Conservation (phyloP, 208 protist species). For the Vickermania spadyakhi region DNA sequence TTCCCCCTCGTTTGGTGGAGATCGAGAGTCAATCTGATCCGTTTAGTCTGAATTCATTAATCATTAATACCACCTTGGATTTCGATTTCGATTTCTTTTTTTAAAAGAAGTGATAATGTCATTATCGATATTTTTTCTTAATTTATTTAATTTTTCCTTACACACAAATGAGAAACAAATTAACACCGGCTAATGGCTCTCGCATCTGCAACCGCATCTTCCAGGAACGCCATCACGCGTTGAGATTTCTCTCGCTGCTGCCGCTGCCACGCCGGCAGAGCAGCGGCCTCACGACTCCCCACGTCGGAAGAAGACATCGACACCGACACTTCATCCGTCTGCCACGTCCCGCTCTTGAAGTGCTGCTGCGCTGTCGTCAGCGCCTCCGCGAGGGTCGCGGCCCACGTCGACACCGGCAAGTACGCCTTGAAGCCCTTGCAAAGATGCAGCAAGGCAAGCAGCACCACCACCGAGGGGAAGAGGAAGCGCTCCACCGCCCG, state of each 20-base stretch:
- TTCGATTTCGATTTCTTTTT: too few relatives aligned
- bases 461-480: slow-evolving; percentile 52
- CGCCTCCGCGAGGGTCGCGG: background rate
- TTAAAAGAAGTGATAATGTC: slow-evolving; percentile 1
- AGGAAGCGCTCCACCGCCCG: slow-evolving; percentile 35
- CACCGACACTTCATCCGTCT: too few relatives aligned
- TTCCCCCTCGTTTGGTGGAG: too few relatives aligned
- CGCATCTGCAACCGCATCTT: background rate
- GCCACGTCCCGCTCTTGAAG: background rate
- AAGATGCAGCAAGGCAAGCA: slow-evolving; percentile 32
- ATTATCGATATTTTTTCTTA: too few relatives aligned
- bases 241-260: background rate
- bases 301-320: too few relatives aligned
- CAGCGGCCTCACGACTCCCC: too few relatives aligned
- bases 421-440: background rate
- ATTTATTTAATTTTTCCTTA: too few relatives aligned
- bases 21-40: too few relatives aligned
- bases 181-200: background rate
- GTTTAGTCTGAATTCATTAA: too few relatives aligned
- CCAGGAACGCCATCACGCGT: background rate
- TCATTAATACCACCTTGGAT: too few relatives aligned
- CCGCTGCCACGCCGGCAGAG: too few relatives aligned
- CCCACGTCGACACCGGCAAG: background rate
- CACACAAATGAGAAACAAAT: too few relatives aligned
- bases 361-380: background rate